Evolutionary conservation across 257 asterid species (phyloP).

Genomic region (Fraxinus americana): DNA sequence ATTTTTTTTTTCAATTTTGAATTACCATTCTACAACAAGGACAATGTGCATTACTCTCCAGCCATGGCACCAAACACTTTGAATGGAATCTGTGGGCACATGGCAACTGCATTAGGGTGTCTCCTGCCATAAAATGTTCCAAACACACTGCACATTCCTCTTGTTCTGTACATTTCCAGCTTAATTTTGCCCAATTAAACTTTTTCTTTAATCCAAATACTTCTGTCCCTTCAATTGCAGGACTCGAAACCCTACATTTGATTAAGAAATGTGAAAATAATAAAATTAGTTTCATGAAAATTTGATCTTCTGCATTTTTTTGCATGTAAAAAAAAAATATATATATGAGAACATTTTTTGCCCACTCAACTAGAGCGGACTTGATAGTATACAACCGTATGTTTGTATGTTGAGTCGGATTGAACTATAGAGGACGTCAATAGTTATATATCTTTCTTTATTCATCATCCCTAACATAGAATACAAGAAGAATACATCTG

Average conservation of each 20-base stretch:
- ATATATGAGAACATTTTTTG: too few relatives aligned
- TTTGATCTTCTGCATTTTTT: background rate
- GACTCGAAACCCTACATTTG: slow-evolving; percentile 15
- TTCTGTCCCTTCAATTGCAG: slow-evolving; percentile 19
- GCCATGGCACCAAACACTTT: slow-evolving; percentile 75
- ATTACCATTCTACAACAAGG: slow-evolving; percentile 71
- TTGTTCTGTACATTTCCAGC: slow-evolving; percentile 60
- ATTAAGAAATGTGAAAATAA: background rate
- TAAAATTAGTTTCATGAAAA: background rate
- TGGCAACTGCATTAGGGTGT: slow-evolving; percentile 56
- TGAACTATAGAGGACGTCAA: too few relatives aligned
- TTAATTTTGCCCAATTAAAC: slow-evolving; percentile 55
- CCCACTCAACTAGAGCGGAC: too few relatives aligned
- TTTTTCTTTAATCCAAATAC: slow-evolving; percentile 37
- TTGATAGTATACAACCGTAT: too few relatives aligned
- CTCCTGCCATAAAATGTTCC: slow-evolving; percentile 47
- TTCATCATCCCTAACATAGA: too few relatives aligned
- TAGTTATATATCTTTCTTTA: too few relatives aligned
- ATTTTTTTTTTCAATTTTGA: slow-evolving; percentile 16
- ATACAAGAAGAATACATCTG: too few relatives aligned
- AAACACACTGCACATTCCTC: slow-evolving; percentile 81
- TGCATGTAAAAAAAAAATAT: too few relatives aligned
- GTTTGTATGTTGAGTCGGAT: too few relatives aligned
- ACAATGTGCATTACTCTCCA: slow-evolving; percentile 59
- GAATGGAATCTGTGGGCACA: slow-evolving; percentile 75